Base-by-base conservation (phyloP, 2,329 filamentous ascomycete genomes). In the Plenodomus biglobosus region DNA sequence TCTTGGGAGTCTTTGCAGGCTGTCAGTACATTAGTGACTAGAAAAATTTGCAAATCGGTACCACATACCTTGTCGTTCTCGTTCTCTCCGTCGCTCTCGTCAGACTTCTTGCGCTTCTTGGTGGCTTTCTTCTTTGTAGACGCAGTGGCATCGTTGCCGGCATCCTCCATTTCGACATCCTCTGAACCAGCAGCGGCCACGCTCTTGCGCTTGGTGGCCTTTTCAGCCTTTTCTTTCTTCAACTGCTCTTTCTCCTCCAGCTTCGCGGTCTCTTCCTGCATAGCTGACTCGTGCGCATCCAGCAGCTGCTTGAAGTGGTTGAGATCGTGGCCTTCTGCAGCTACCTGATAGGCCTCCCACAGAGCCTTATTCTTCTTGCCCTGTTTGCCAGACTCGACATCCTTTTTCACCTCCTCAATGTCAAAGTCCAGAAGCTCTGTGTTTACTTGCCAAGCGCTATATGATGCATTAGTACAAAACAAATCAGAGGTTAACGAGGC, bases 381-480 rank as follows among this genome's bases (percentile, higher is more conserved):
- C 76, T 95, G 95, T 44, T 85, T 86, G 43, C 88, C 77, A 19
- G 85, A 78, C 44, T 82, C 80, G 52, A 92, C 86, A 24, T 86
- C 85, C 50, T 85, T 83, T 34, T 84, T 82, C 55, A 92, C 86
- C 20, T 86, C 85, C 43, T 87, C 84, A 13, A 87, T 77, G 48
- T 91, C 85, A 44, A 97, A 83, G 30, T 90, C 86, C 30, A 85
- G 83, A 32, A 99, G 80, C 50, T 90, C 86, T 18, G 85, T 88
- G 73, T 97, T 96, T 52, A 85, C 82, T 57, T 92, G 89, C 92
- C 92, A 99, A 32, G 89, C 88, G 75, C 94, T 99, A 61, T 42
- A 7, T 11, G 16, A 18, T 4, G 32, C 20, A 30, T 62, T 30
- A 62, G 51, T 17, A 53, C 22, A 42, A n/a, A n/a, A n/a, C n/a